Percentiles rank a stretch among this genome's conserved stretches.
Evolutionary conservation across 768 basidiomycete species (phyloP).

Genomic region (Hortiboletus campestris): DNA sequence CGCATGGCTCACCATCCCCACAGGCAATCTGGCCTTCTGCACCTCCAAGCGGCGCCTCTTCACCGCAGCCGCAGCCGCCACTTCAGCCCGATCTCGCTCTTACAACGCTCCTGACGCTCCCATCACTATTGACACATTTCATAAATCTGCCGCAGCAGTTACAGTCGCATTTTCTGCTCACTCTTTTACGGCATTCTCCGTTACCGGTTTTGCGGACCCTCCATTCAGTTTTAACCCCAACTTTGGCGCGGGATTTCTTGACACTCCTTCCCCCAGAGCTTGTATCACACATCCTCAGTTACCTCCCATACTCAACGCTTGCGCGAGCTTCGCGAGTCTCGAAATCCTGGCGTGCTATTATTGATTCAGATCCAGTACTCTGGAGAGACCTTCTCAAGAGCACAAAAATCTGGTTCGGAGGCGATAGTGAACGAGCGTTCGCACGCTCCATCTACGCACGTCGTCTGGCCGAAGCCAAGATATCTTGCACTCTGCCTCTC

Average conservation of each 20-base stretch:
- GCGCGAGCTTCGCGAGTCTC: slow-evolving; percentile 88
- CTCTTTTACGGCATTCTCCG: slow-evolving; percentile 87
- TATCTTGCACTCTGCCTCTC: slow-evolving; percentile 55
- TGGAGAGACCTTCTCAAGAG: slow-evolving; percentile 86
- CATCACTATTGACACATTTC: slow-evolving; percentile 79
- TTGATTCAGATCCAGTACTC: slow-evolving; percentile 85
- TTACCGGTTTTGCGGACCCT: slow-evolving; percentile 88
- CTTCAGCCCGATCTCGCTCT: slow-evolving; percentile 80
- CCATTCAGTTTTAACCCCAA: slow-evolving; percentile 84
- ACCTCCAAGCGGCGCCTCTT: slow-evolving; percentile 74
- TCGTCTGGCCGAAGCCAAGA: slow-evolving; percentile 42
- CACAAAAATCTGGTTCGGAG: slow-evolving; percentile 88
- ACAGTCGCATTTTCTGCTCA: slow-evolving; percentile 92
- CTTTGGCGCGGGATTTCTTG: slow-evolving; percentile 92
- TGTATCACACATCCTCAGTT: slow-evolving; percentile 83
- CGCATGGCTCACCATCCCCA: slow-evolving; percentile 79
- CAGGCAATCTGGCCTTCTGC: slow-evolving; percentile 78
- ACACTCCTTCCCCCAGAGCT: slow-evolving; percentile 90
- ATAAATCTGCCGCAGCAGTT: slow-evolving; percentile 72
- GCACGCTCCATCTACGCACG: slow-evolving; percentile 67
- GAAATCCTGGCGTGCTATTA: slow-evolving; percentile 84
- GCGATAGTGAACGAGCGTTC: slow-evolving; percentile 79
- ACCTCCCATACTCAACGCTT: slow-evolving; percentile 77
- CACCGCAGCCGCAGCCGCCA: slow-evolving; percentile 66
- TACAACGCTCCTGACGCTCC: slow-evolving; percentile 83